Conservation (phyloP, 2,329 filamentous ascomycete genomes). For the Cadophora luteo-olivacea region DNA sequence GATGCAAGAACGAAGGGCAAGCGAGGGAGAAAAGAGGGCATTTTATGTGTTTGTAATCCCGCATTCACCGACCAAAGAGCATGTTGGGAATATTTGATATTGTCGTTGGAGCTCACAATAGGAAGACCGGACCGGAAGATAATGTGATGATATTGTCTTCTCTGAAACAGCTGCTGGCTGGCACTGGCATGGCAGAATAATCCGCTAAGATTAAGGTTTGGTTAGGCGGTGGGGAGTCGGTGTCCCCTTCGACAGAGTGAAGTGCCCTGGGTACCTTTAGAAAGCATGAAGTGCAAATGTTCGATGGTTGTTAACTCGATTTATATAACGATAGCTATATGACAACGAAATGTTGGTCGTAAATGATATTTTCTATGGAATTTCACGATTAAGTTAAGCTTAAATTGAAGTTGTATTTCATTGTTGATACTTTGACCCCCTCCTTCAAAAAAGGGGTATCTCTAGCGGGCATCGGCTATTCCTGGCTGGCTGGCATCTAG, state of each 20-base stretch:
- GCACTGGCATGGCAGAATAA: constrained; percentile 2
- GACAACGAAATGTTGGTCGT: not conserved
- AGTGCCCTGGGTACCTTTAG: not conserved
- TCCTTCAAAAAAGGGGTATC: constrained; percentile 16
- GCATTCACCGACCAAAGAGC: constrained; percentile 18
- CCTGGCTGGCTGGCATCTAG: no score
- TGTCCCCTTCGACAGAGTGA: not conserved
- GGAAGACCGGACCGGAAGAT: not conserved
- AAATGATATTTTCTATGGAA: not conserved
- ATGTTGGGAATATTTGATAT: constrained; percentile 29
- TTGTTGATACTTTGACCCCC: constrained; percentile 4
- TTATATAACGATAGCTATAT: not conserved
- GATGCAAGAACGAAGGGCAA: constrained; percentile 31
- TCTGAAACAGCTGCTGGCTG: constrained; percentile 36
- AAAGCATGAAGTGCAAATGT: not conserved
- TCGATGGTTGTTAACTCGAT: not conserved
- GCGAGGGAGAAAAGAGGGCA: constrained; percentile 30
- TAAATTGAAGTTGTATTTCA: not conserved
- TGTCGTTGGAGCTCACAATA: constrained; percentile 17
- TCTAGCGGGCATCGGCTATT: constrained; percentile 16
- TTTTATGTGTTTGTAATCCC: constrained; percentile 27
- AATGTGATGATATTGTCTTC: constrained; percentile 25
- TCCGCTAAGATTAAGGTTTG: constrained; percentile 28
- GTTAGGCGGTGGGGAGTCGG: constrained; percentile 17
- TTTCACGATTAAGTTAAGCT: not conserved